Evolutionary conservation across 495 filamentous ascomycete species (phyloP), one percentile per base, ranked within the genome.

Genomic region (Neurospora africana): DNA sequence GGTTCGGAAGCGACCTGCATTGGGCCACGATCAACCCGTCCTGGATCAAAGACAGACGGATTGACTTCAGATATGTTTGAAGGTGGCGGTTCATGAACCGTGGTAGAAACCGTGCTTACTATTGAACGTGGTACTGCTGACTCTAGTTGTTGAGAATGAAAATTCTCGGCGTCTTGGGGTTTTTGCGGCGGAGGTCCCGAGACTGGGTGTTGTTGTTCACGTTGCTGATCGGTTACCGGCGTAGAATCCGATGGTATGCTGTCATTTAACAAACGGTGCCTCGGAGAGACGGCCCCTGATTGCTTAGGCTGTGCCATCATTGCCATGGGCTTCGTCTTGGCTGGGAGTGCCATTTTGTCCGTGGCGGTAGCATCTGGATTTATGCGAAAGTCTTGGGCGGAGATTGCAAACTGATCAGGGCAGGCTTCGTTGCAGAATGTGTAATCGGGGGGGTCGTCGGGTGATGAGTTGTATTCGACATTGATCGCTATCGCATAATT

Each of bases 401-500:
- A 69, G 23, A 80, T 78, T 65, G 78, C 75, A 30, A 73, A 75
- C 74, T 78, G 74, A 39, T 80, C 78, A 4, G 78, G 78, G 53
- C 78, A 80, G 27, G 38, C 30, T 30, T 72, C 68, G 44, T 80
- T 77, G 41, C 78, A 80, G 37, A 78, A 80, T 5, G 33, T 65
- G 61, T 80, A 80, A 21, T 76, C 38, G 1, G 69, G 71, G 9
- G 78, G 78, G 37, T 73, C 70, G 30, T 80, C 78, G 2, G 78
- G 75, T 8, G 78, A 80, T 5, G 78, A 80, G 5, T 69, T 43
- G 72, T 80, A 80, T 38, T 80, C 78, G n/a, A 80, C 38, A 53
- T 80, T 80, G 70, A 80, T 75, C 39, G 78, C 78, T n/a, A 80
- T 27, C 3, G 78, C 78, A 68, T 80, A 80, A 65, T 80, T 80